Evolutionary conservation across 1,284 basidiomycete genomes (phyloP).

Genomic region (Somion occarium): DNA sequence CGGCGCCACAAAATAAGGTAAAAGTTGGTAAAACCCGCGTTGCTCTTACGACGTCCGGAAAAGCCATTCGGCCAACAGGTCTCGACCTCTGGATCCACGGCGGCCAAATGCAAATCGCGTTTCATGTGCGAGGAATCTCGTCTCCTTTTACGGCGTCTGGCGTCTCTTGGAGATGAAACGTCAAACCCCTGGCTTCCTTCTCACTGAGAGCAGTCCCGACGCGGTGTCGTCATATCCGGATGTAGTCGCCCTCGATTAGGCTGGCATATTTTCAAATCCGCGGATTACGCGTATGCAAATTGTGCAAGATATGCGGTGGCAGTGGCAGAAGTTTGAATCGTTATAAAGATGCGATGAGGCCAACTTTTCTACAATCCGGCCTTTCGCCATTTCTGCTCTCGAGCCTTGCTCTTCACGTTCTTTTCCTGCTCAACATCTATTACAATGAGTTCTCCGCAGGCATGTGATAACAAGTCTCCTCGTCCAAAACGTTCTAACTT

Average conservation of each 20-base stretch:
- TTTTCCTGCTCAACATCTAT: not conserved
- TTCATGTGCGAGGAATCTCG: not conserved
- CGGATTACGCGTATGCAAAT: not conserved
- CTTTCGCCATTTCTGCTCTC: not conserved
- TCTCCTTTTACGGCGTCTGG: not conserved
- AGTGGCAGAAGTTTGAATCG: not conserved
- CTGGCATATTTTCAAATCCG: too few species aligned
- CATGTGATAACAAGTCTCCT: too few species aligned
- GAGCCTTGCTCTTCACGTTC: not conserved
- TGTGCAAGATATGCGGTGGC: not conserved
- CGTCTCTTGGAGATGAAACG: not conserved
- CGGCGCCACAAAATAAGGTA: not conserved
- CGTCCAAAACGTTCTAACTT: too few species aligned
- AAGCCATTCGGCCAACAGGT: not conserved
- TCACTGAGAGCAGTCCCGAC: not conserved
- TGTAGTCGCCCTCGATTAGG: too few species aligned
- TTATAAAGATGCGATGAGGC: not conserved
- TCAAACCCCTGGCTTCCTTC: not conserved
- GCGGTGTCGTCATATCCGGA: not conserved
- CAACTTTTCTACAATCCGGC: not conserved
- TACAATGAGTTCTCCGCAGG: conserved; percentile 1
- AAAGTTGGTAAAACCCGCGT: not conserved
- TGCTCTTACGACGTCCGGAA: not conserved
- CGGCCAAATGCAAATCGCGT: not conserved
- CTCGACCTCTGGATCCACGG: not conserved